Evolutionary conservation across 2,329 filamentous ascomycete genomes (phyloP).

Genomic region (Fusarium sp.): DNA sequence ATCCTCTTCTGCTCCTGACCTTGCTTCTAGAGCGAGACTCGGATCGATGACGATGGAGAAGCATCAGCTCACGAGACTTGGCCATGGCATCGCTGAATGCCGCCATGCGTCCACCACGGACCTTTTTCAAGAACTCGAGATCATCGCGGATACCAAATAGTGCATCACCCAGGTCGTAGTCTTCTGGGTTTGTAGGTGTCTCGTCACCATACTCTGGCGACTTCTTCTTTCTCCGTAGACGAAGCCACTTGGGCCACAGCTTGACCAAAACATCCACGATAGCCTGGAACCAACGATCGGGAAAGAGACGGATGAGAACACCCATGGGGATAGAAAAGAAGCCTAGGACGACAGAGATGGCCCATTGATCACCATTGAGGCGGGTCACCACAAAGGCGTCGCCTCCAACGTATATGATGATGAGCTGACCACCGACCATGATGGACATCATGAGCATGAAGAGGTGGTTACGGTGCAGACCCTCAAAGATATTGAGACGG

Average conservation of each 20-base stretch:
- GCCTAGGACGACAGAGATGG: constrained; percentile 77
- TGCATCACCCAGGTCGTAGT: constrained; percentile 31
- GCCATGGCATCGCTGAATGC: constrained; percentile 35
- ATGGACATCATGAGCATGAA: constrained; percentile 46
- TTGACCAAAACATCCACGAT: constrained; percentile 19
- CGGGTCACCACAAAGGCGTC: constrained; percentile 71
- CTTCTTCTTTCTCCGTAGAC: constrained; percentile 31
- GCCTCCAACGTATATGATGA: constrained; percentile 51
- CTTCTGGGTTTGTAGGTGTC: constrained; percentile 27
- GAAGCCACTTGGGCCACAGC: constrained; percentile 34
- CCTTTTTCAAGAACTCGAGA: constrained; percentile 31
- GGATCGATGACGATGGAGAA: constrained; percentile 31
- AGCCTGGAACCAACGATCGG: constrained; percentile 62
- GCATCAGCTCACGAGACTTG: constrained; percentile 28
- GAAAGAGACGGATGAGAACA: constrained; percentile 76
- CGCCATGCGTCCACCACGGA: constrained; percentile 32
- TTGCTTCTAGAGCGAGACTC: constrained; percentile 33
- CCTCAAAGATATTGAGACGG: constrained; percentile 86
- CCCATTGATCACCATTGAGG: constrained; percentile 78
- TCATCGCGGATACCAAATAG: constrained; percentile 33
- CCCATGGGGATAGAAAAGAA: constrained; percentile 76
- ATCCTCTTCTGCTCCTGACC: constrained; percentile 27
- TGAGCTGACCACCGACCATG: constrained; percentile 39
- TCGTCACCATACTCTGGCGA: constrained; percentile 21
- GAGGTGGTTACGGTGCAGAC: constrained; percentile 49